Base-by-base conservation (phyloP, 179 eudicot genomes). In the Dionaea muscipula region DNA sequence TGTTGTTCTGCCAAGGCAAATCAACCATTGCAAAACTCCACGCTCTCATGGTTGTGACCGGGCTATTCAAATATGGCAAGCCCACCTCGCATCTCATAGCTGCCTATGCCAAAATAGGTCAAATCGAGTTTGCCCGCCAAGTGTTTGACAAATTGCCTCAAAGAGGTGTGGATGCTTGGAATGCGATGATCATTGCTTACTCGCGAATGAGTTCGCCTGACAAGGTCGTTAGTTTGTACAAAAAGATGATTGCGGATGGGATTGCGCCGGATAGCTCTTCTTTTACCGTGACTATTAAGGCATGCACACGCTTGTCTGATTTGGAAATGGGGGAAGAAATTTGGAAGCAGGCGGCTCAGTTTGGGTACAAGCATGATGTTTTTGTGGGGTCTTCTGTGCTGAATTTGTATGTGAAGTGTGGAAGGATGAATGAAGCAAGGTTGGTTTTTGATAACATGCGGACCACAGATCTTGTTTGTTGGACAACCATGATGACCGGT, bases 261-360 rank as follows among this genome's bases (percentile, higher is more conserved):
- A 48, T 75, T 24, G 75, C 57, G 55, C 88, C 85, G 21, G 96
- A 88, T 47, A 88, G 96, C 75, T 88, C 91, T 11, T 76, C 85
- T 24, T 85, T 82, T 63, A 85, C 91, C 0, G 65, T 85, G 26
- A 76, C 78, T 1, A 77, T 87, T 41, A 85, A 80, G 79, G 90
- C 96, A 26, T 87, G 96, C 50, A 39, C 83, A 0, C 68, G 63
- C 57, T 61, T 73, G 70, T 61, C 46, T 55, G 83, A 83, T 71
- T 71, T 76, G 58, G 67, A 69, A 19, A 63, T 19, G 67, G 96
- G 94, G 0, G 75, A 62, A 31, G 75, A 73, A 47, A 70, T 88
- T 59, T 68, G 85, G 75, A 40, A 46, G 24, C 72, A 50, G 11
- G 94, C 81, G 0, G 68, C 64, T 56, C 79, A 73, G 35, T 64